These are phyloP conservation scores for Ilex paraguariensis DNA, from an alignment of 305 asterid genomes.

Conservation along the genomic window DNA sequence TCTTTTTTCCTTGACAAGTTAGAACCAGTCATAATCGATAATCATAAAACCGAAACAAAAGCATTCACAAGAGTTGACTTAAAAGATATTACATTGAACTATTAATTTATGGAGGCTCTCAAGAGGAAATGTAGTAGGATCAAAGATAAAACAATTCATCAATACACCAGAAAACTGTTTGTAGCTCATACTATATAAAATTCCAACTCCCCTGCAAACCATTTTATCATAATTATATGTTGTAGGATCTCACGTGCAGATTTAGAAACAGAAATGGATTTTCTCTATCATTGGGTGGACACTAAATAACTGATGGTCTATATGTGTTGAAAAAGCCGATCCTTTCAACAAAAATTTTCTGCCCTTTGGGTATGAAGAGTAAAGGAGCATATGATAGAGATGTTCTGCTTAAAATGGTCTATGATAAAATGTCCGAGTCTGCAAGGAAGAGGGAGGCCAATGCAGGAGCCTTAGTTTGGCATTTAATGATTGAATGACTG, in stretches of 20 bases:
- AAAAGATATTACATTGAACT: too few relatives aligned
- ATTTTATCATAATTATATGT: not conserved
- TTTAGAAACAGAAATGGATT: conserved; percentile 28
- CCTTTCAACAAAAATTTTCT: conserved; percentile 53
- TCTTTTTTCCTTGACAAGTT: too few relatives aligned
- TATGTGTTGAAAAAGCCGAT: conserved; percentile 45
- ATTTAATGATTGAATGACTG: conserved; percentile 48
- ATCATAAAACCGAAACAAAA: too few relatives aligned
- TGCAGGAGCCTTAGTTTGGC: conserved; percentile 53
- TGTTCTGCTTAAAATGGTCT: conserved; percentile 32
- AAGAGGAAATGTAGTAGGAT: too few relatives aligned
- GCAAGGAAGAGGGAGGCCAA: conserved; percentile 48
- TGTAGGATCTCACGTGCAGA: conserved; percentile 39
- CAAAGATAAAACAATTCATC: too few relatives aligned
- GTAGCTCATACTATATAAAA: too few relatives aligned
- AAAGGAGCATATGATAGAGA: conserved; percentile 35
- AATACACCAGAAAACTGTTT: too few relatives aligned
- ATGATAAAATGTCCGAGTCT: conserved; percentile 41
- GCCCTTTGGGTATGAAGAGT: conserved; percentile 23
- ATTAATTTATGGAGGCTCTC: too few relatives aligned
- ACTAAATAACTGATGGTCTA: conserved; percentile 43
- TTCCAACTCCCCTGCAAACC: not conserved
- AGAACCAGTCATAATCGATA: too few relatives aligned
- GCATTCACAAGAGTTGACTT: too few relatives aligned
- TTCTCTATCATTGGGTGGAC: conserved; percentile 47